These are phyloP conservation scores for Phytophthora quininea DNA, from an alignment of 352 stramenopile species.

Conservation along the genomic window DNA sequence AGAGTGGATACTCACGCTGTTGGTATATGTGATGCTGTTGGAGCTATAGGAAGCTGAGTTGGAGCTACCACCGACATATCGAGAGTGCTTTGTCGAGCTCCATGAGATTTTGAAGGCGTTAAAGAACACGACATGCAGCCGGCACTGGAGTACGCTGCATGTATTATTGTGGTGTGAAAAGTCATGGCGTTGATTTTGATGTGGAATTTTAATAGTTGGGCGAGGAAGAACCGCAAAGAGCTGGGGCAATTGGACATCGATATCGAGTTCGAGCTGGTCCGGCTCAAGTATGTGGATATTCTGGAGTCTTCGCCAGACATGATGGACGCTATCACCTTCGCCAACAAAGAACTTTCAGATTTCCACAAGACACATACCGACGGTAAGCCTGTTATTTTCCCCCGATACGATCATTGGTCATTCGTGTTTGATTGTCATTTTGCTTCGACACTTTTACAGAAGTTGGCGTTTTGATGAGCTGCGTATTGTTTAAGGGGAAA, in stretches of 20 bases:
- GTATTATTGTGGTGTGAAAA: not conserved
- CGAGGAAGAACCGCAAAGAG: slow-evolving; percentile 55
- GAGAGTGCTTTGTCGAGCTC: slow-evolving; percentile 73
- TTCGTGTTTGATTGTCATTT: no score
- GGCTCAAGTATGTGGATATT: slow-evolving; percentile 81
- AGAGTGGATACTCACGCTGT: not conserved
- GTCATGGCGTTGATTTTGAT: slow-evolving; percentile 3
- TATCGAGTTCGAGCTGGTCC: slow-evolving; percentile 86
- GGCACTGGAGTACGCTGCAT: slow-evolving; percentile 61
- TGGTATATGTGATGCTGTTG: slow-evolving; percentile 1
- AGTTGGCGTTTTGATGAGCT: slow-evolving; percentile 81
- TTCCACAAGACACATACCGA: slow-evolving; percentile 70
- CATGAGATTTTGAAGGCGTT: slow-evolving; percentile 70
- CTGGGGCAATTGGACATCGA: slow-evolving; percentile 59
- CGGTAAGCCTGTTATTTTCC: slow-evolving; percentile 26
- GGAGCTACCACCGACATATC: slow-evolving; percentile 52
- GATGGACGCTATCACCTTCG: slow-evolving; percentile 74
- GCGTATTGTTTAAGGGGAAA: slow-evolving; percentile 76
- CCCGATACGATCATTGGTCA: no score
- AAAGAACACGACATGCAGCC: slow-evolving; percentile 64
- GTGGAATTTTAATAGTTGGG: slow-evolving; percentile 52
- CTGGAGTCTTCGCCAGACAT: slow-evolving; percentile 68
- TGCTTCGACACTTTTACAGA: slow-evolving; percentile 32
- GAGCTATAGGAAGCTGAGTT: slow-evolving; percentile 59
- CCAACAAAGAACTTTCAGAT: slow-evolving; percentile 59